Evolutionary conservation across 768 basidiomycete species (phyloP), one percentile per base, ranked within the genome.

Genomic region (Xanthoconium stramineum): DNA sequence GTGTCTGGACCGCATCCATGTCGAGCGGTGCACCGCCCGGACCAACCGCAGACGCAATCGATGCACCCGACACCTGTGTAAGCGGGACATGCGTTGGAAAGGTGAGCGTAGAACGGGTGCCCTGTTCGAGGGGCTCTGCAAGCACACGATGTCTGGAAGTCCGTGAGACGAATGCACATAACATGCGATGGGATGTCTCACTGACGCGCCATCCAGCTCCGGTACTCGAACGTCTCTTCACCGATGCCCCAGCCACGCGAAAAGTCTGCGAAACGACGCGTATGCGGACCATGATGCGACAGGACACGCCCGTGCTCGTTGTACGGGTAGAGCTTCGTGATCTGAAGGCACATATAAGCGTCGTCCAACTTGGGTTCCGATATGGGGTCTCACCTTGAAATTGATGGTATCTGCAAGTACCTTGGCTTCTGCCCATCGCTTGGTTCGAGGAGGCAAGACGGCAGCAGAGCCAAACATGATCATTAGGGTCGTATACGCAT

Each of bases 361-460:
- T 14, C 19, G 12, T 14, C 17, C 15, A 17, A 30, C 19, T 42
- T 8, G 11, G 14, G 14, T 57, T 32, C 9, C 3, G 2, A 13
- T 9, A 15, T 28, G 28, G 15, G 1, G 10, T 57, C 73, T 53
- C 58, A 91, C 94, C 77, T 97, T 95, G 68, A 97, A 77, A 56
- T 87, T 91, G 58, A 98, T 86, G 61, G 92, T 91, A 68, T 99
- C 97, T 0, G 92, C 94, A 3, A 98, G 80, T 2, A 98, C 97
- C 70, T 95, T 97, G 4, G 96, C 96, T 71, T 99, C 97, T 15
- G 95, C 94, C 96, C 96, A 98, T 32, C 96, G 81, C 69, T 98
- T 99, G 2, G 94, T 98, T 10, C 96, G 83, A 6, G 94, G 94
- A 1, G 91, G 91, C 9, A 97, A 75, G 48, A 91, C 88, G 6